Base-by-base conservation (phyloP, 257 asterid genomes). In the Przewalskia tangutica region DNA sequence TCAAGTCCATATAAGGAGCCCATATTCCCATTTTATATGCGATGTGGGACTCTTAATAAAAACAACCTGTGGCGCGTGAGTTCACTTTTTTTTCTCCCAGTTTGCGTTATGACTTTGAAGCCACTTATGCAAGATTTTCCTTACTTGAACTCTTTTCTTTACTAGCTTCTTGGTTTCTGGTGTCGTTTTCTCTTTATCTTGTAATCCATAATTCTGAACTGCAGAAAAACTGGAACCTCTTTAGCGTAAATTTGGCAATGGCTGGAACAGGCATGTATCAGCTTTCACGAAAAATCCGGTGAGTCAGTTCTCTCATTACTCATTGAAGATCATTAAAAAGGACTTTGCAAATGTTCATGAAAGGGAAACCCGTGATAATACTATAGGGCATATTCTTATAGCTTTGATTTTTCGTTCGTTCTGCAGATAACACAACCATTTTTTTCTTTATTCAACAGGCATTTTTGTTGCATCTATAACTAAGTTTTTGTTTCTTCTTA, bases 171-270 rank as follows among this genome's bases (percentile, higher is more conserved):
- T 27, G 16, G 23, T 75, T 75, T 50, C 8, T 27, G 62, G 1
- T 8, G 2, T 48, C 59, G 7, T 50, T 75, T 10, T 59, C 20
- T 54, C 12, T 84, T 38, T 60, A 27, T 60, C 13, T 50, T 27
- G n/a, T n/a, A n/a, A n/a, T n/a, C 81, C 12, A 79, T 79, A 40
- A 50, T 84, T 87, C 54, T 89, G 88, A 62, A 36, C 56, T 91
- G 92, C 97, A 94, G 97, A 94, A 90, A 67, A 94, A 94, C 87
- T 94, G 97, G 97, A 94, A 94, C 76, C 98, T 94, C 44, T 89
- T 94, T 68, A 93, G 97, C 62, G 98, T 93, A 46, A 94, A 92
- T 87, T 84, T 93, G 73, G 98, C 93, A 64, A 95, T 95, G 97
- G 98, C 97, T 13, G 92, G 93, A 36, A 95, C 98, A 1, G 98